Evolutionary conservation across 2,329 filamentous ascomycete species (phyloP).

Genomic region (Colletotrichum eremochloae): DNA sequence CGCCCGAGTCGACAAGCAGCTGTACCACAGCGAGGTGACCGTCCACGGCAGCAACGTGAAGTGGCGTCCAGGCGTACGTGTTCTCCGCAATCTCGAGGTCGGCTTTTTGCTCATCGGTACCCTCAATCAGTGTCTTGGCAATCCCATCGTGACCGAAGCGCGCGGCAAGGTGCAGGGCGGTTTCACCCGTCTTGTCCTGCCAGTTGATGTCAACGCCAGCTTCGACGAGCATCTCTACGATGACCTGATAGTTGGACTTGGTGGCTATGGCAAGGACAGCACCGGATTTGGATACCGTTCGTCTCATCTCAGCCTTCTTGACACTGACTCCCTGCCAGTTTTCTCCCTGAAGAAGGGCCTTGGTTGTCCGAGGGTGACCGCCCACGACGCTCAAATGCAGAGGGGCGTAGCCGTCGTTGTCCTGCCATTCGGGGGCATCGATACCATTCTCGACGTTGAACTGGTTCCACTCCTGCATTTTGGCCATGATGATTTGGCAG

Average conservation of each 20-base stretch:
- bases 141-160: constrained; percentile 88
- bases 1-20: constrained; percentile 82
- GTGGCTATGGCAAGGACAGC: constrained; percentile 90
- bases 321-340: constrained; percentile 77
- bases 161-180: constrained; percentile 90
- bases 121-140: constrained; percentile 80
- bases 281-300: constrained; percentile 83
- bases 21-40: constrained; percentile 82
- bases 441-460: constrained; percentile 89
- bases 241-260: constrained; percentile 86
- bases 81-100: constrained; percentile 84
- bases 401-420: constrained; percentile 90
- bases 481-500: constrained; percentile 86
- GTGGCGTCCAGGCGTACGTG: constrained; percentile 93
- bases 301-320: constrained; percentile 74
- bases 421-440: constrained; percentile 90
- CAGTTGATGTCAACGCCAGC: constrained; percentile 95
- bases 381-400: constrained; percentile 93
- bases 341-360: constrained; percentile 83
- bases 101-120: constrained; percentile 77
- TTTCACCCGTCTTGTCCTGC: constrained; percentile 90
- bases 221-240: constrained; percentile 89
- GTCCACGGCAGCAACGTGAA: constrained; percentile 93
- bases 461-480: constrained; percentile 90
- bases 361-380: constrained; percentile 88